Percentiles rank a stretch among this genome's conserved stretches.
Conservation (phyloP, 306 rosid species). For the Leucaena leucocephala region DNA sequence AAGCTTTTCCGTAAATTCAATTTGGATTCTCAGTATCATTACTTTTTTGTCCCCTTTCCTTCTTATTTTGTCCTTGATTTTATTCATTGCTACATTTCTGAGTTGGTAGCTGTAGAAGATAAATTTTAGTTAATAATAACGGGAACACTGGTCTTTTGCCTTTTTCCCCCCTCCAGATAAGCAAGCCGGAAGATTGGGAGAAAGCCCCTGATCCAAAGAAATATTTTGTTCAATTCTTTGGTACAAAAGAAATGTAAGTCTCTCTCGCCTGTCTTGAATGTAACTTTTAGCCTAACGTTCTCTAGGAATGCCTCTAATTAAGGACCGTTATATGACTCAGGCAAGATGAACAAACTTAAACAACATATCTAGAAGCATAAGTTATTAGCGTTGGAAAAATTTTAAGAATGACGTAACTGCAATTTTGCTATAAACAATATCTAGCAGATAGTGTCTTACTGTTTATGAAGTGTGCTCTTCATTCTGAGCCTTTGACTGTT, state of each 20-base stretch:
- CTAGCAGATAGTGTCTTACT: background rate
- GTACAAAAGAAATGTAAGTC: constrained; percentile 91
- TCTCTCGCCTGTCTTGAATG: constrained; percentile 26
- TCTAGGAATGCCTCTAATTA: background rate
- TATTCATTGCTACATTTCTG: constrained; percentile 28
- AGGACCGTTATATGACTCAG: constrained; percentile 25
- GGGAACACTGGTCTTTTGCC: constrained; percentile 37
- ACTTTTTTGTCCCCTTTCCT: background rate
- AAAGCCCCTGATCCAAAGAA: constrained; percentile 88
- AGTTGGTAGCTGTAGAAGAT: constrained; percentile 2
- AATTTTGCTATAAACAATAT: background rate
- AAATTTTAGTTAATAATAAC: constrained; percentile 17
- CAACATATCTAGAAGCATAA: constrained; percentile 1
- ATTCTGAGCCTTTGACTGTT: constrained; percentile 30
- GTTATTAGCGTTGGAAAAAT: background rate
- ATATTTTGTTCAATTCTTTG: constrained; percentile 90
- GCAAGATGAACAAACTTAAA: background rate
- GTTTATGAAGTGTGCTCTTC: constrained; percentile 5
- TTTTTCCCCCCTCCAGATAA: constrained; percentile 66
- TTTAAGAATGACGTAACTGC: background rate
- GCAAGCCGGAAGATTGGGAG: constrained; percentile 93
- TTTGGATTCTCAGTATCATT: constrained; percentile 5
- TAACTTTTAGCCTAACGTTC: constrained; percentile 14
- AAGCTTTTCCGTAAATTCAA: background rate
- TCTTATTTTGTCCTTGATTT: background rate